Evolutionary conservation across 2,329 filamentous ascomycete genomes (phyloP).

Genomic region (Fusarium udum): DNA sequence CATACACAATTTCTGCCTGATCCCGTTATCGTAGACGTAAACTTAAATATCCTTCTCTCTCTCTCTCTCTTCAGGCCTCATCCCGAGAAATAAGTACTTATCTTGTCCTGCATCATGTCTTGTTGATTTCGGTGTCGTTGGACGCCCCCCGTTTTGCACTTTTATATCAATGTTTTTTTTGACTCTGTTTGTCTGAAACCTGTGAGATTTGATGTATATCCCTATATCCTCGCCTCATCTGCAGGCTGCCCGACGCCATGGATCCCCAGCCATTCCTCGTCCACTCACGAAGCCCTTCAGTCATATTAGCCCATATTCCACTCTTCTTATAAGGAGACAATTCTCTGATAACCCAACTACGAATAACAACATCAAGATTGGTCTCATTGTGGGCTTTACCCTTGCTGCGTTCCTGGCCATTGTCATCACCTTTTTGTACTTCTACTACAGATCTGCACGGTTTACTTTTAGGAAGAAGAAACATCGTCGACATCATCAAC

Average conservation of each 20-base stretch:
- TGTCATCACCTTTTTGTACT: conserved; percentile 51
- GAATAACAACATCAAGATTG: conserved; percentile 54
- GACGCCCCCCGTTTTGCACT: conserved; percentile 23
- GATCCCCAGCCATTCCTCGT: not conserved
- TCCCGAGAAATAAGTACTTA: conserved; percentile 11
- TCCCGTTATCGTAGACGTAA: not conserved
- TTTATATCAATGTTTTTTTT: conserved; percentile 24
- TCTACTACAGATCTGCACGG: conserved; percentile 52
- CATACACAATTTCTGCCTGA: conserved; percentile 17
- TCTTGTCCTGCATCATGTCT: conserved; percentile 13
- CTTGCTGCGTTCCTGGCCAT: conserved; percentile 53
- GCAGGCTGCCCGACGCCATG: conserved; percentile 24
- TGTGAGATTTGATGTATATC: conserved; percentile 47
- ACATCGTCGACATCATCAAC: conserved; percentile 6
- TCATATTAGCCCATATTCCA: not conserved
- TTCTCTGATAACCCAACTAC: conserved; percentile 42
- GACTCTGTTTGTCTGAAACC: not conserved
- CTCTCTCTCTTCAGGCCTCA: conserved; percentile 8
- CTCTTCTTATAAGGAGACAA: conserved; percentile 37
- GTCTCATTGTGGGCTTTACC: conserved; percentile 54
- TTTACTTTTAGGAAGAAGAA: conserved; percentile 45
- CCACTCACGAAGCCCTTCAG: conserved; percentile 13
- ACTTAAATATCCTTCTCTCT: conserved; percentile 35
- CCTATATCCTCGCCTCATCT: conserved; percentile 26
- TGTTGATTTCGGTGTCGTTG: conserved; percentile 11